Evolutionary conservation across 371 early-diverging fungal species (phyloP).

Genomic region (Furculomyces boomerangus): DNA sequence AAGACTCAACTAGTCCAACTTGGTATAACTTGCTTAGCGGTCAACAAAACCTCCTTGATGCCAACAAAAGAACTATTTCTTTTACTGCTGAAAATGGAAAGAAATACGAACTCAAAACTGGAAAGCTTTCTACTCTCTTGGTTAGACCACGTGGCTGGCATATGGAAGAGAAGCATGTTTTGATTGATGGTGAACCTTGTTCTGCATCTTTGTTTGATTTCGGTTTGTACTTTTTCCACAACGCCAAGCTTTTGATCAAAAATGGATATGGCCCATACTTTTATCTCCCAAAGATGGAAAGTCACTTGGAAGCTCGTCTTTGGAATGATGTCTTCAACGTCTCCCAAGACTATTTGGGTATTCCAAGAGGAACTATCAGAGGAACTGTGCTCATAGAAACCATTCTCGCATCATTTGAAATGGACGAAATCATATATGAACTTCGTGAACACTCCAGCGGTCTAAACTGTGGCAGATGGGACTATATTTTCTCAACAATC

Average conservation of each 20-base stretch:
- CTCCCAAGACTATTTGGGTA: conserved; percentile 69
- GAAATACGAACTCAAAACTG: conserved; percentile 64
- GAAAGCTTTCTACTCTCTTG: conserved; percentile 67
- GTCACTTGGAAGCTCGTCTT: conserved; percentile 84
- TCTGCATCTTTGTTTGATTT: conserved; percentile 92
- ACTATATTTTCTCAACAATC: conserved; percentile 93
- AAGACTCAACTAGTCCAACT: conserved; percentile 89
- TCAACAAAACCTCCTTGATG: conserved; percentile 85
- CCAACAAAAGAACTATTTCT: conserved; percentile 64
- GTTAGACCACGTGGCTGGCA: conserved; percentile 97
- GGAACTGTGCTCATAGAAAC: conserved; percentile 93
- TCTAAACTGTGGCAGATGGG: conserved; percentile 96
- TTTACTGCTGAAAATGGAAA: conserved; percentile 79
- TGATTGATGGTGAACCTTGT: conserved; percentile 74
- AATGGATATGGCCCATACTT: conserved; percentile 91
- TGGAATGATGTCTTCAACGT: conserved; percentile 94
- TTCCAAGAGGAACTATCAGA: conserved; percentile 89
- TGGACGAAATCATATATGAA: conserved; percentile 97
- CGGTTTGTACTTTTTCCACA: conserved; percentile 91
- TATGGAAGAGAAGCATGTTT: conserved; percentile 82
- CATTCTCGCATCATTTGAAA: conserved; percentile 87
- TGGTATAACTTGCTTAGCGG: conserved; percentile 78
- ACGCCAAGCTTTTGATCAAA: conserved; percentile 58
- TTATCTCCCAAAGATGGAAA: conserved; percentile 94
- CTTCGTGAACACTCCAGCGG: conserved; percentile 89